These are phyloP conservation scores for Cadophora sp. DNA, from an alignment of 2,329 filamentous ascomycete genomes.

Conservation along the genomic window DNA sequence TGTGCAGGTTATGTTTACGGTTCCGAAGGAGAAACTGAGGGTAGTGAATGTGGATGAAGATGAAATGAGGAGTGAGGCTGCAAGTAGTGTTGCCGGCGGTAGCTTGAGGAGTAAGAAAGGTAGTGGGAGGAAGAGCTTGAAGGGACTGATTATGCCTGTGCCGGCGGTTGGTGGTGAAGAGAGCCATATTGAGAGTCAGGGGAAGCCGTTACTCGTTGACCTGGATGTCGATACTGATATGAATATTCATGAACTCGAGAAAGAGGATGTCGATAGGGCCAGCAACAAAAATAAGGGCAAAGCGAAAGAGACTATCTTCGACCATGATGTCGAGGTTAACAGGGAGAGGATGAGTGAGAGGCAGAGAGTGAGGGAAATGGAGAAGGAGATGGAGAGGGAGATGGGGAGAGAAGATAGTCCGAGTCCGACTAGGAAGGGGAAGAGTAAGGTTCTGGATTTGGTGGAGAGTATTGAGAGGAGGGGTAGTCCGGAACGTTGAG, in stretches of 20 bases:
- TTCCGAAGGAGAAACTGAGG: constrained; percentile 82
- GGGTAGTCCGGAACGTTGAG: constrained; percentile 19
- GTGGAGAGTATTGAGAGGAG: constrained; percentile 40
- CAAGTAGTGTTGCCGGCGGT: constrained; percentile 38
- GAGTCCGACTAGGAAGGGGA: constrained; percentile 26
- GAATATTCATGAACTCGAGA: neutral
- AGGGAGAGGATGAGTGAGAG: constrained; percentile 4
- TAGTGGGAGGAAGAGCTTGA: constrained; percentile 33
- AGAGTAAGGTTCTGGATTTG: constrained; percentile 38
- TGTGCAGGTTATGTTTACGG: constrained; percentile 90
- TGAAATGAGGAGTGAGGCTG: constrained; percentile 49
- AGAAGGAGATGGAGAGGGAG: constrained; percentile 15
- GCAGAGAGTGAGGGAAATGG: constrained; percentile 14
- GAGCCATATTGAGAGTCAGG: neutral
- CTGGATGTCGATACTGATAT: neutral
- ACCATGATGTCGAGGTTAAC: constrained; percentile 1
- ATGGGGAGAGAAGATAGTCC: constrained; percentile 13
- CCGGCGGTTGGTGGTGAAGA: neutral
- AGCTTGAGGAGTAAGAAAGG: constrained; percentile 39
- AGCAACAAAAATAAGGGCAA: neutral
- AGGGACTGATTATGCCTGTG: constrained; percentile 6
- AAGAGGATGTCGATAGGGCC: neutral
- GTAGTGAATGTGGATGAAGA: constrained; percentile 85
- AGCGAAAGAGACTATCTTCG: constrained; percentile 1
- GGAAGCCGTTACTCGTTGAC: constrained; percentile 6